These are phyloP conservation scores for Talaromyces sp. DNA, from an alignment of 2,329 filamentous ascomycete genomes.

Conservation along the genomic window DNA sequence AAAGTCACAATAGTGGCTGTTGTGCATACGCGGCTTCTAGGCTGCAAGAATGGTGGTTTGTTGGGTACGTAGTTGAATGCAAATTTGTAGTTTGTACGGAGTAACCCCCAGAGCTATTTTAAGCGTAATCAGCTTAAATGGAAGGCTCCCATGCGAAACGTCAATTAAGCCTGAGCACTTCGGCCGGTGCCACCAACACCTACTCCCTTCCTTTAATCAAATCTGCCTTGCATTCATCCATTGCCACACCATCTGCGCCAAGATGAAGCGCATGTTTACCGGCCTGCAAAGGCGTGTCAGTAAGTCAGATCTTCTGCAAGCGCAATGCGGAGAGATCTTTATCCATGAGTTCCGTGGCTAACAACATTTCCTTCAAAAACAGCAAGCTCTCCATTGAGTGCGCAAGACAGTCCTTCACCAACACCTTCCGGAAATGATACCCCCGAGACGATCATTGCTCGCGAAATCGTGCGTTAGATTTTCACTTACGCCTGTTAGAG, in stretches of 20 bases:
- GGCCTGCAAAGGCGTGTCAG: conserved; percentile 22
- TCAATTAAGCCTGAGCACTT: neutral
- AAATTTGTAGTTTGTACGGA: neutral
- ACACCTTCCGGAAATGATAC: conserved; percentile 28
- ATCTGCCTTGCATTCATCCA: neutral
- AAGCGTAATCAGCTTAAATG: neutral
- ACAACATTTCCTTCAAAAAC: conserved; percentile 18
- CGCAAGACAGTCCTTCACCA: conserved; percentile 12
- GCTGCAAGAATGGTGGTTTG: neutral
- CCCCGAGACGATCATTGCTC: conserved; percentile 41
- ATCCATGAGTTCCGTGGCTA: conserved; percentile 1
- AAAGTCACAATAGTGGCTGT: neutral
- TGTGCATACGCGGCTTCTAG: neutral
- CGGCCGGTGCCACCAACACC: neutral
- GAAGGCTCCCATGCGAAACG: neutral
- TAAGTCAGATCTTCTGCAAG: neutral
- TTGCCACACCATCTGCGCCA: neutral
- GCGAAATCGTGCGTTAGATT: conserved; percentile 39
- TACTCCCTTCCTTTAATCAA: neutral
- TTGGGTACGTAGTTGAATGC: neutral
- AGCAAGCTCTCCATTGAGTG: conserved; percentile 26
- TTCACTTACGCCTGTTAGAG: neutral
- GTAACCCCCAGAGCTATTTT: neutral
- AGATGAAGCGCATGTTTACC: conserved; percentile 21
- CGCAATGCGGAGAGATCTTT: conserved; percentile 1